Evolutionary conservation across 768 basidiomycete species (phyloP), one percentile per base, ranked within the genome.

Genomic region (Rhizopogon salebrosus): DNA sequence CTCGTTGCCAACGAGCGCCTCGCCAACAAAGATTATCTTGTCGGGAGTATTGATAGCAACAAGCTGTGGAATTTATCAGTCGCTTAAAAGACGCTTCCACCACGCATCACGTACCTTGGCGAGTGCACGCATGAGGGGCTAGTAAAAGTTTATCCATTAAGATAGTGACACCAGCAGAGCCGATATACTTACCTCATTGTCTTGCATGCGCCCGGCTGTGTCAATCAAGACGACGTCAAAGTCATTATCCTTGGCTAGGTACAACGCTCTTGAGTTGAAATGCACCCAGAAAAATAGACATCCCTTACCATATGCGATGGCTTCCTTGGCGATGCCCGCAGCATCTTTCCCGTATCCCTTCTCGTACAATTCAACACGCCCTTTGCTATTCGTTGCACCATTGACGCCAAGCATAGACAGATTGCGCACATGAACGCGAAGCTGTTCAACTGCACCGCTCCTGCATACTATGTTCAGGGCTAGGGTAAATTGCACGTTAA

Each of bases 191-290:
- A 90, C 90, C 82, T 98, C 97, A 67, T 98, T 99, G 69, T 98
- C 97, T 69, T 99, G 97, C 97, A 98, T 98, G 50, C 95, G 81
- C 1, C 97, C 97, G 18, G 97, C 97, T 1, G 97, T 98, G 67
- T 99, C 97, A 62, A 99, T 92, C 41, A 99, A 76, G 6, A 99
- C 95, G 22, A 98, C 94, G 61, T 99, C 97, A 66, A 97, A 98
- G 56, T 85, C 83, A 56, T 89, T 87, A 60, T 95, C 92, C 58
- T 84, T 87, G 29, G 84, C 95, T 97, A 64, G 16, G 49, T 18
- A 51, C 50, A 13, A 36, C 45, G 13, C 27, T 39, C n/a, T 16
- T 50, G 23, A 51, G 52, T 14, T 55, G 26, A 41, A 22, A 39
- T 56, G 52, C 52, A 48, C 18, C 36, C 26, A 41, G n/a, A 54